Base-by-base conservation (phyloP, 495 filamentous ascomycete species). In the Penicillium egyptiacum region DNA sequence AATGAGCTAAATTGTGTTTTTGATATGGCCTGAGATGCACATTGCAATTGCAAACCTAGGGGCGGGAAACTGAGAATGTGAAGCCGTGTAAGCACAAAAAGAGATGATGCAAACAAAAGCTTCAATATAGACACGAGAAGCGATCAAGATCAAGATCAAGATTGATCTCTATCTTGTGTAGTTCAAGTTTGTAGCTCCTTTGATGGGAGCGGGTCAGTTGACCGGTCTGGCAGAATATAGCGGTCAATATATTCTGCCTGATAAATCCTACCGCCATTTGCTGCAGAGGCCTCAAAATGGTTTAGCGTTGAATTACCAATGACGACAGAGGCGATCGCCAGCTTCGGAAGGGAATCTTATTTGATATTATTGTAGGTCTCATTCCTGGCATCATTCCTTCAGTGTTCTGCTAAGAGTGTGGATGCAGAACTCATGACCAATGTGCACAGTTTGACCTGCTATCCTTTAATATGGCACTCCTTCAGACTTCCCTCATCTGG, bases 401-500 rank as follows among this genome's bases (percentile, higher is more conserved):
- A 25, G 1, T 26, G 7, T 16, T 26, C 16, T 26, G 12, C 30
- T 35, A 12, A 23, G 5, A 12, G 8, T 19, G 11, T 52, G 16
- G 23, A 52, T 42, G 37, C 37, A 40, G 25, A 52, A n/a, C 6
- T 19, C 11, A 19, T 1, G 9, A 19, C 11, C 11, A 23, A 52
- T 52, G n/a, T 33, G 41, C 52, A 35, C 8, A 25, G 17, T 37
- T 31, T 46, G 59, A 41, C 55, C 44, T 25, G 25, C 8, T 35
- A 8, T 23, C 25, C 43, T 60, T 55, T 55, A 69, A 48, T 12
- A 88, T 88, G 86, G 84, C 83, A 16, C 80, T 91, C 64, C 81
- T 96, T 50, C 90, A 92, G 68, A 87, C 86, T 6, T 87, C 88
- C 62, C 81, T 96, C 40, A 95, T 96, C 61, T 96, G 92, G 92